Percentiles rank a stretch among this genome's conserved stretches.
These are phyloP conservation scores for Hirschioporus abietinus DNA, from an alignment of 768 basidiomycete species.

Conservation along the genomic window DNA sequence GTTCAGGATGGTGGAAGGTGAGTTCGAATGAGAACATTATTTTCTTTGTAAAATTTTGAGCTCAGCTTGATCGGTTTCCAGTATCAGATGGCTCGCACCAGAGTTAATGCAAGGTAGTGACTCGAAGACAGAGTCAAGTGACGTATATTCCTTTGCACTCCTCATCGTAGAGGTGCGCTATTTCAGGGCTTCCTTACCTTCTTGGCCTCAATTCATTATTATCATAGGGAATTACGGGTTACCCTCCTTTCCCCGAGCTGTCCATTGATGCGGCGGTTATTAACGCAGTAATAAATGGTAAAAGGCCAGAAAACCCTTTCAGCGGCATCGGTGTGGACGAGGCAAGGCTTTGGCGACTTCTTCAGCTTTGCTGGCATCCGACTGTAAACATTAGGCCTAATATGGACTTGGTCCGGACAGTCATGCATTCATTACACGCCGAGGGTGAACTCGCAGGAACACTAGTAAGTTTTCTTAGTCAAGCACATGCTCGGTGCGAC, in stretches of 20 bases:
- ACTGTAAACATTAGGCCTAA: neutral
- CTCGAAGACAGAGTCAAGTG: neutral
- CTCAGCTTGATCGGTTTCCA: neutral
- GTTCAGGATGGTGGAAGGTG: neutral
- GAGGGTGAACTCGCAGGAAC: neutral
- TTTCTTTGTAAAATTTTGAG: neutral
- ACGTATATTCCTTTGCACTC: neutral
- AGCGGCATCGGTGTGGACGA: no score
- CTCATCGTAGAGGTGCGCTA: neutral
- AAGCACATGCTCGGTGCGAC: neutral
- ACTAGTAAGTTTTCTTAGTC: neutral
- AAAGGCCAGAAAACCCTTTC: neutral
- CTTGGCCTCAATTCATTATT: neutral
- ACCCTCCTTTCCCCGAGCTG: neutral
- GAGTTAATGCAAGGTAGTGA: neutral
- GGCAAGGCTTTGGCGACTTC: neutral
- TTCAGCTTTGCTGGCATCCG: constrained; percentile 2
- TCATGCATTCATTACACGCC: neutral
- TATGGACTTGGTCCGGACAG: neutral
- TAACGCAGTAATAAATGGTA: neutral
- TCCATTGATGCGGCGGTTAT: neutral
- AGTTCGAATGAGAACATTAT: neutral
- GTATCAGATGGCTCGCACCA: neutral
- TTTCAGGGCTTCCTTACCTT: neutral
- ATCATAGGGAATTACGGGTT: neutral